phyloP scores from a whole-genome alignment of 2,329 filamentous ascomycete species.

The Colletotrichum spaethianum region DNA sequence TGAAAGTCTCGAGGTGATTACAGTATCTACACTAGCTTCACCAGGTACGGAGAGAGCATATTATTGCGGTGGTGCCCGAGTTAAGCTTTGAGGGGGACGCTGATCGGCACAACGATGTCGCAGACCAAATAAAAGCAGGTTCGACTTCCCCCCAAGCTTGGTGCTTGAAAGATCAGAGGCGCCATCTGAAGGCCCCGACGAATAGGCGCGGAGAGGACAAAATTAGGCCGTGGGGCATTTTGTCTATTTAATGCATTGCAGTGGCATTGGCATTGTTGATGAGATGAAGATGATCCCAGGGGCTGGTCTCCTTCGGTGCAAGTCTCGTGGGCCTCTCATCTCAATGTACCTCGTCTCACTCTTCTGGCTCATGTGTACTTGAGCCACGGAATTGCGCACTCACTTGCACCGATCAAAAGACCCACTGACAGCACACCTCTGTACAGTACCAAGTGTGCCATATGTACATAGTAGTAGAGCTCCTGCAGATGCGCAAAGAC shows the following conservation, averaged over 20 bases:
- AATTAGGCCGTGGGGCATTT: conserved; percentile 25
- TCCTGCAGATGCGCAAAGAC: not conserved
- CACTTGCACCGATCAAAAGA: not conserved
- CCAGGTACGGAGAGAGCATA: not conserved
- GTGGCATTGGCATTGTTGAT: conserved; percentile 19
- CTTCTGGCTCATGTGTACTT: not conserved
- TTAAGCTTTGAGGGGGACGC: conserved; percentile 39
- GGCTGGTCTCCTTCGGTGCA: not conserved
- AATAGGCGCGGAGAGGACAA: conserved; percentile 17
- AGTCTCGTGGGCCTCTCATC: not conserved
- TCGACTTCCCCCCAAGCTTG: not conserved
- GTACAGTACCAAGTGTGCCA: too few relatives aligned
- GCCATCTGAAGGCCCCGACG: conserved; percentile 30
- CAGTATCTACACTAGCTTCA: not conserved
- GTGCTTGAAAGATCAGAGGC: conserved; percentile 6
- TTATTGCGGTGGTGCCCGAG: not conserved
- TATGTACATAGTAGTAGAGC: too few relatives aligned
- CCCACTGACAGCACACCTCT: not conserved
- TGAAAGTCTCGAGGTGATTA: not conserved
- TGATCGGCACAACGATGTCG: conserved; percentile 41
- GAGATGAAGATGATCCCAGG: conserved; percentile 23
- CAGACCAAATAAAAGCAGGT: conserved; percentile 22
- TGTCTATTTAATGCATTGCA: conserved; percentile 22
- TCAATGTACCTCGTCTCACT: not conserved
- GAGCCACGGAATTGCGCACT: not conserved